Base-by-base conservation (phyloP, 2,329 filamentous ascomycete genomes). In the Cladosporium oxysporum region DNA sequence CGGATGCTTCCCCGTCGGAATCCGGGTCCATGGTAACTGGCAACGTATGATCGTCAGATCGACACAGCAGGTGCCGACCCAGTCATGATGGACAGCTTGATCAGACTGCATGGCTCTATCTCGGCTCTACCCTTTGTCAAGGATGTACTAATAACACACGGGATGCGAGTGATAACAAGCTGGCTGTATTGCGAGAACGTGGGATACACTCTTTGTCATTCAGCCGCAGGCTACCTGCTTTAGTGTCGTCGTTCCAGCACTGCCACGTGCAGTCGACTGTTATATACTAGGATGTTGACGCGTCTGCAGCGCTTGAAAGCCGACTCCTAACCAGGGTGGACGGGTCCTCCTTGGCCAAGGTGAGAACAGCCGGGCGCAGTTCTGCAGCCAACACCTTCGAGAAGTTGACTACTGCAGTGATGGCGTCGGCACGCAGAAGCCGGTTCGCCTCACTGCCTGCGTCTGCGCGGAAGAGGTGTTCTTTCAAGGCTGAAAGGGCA, bases 371-470 rank as follows among this genome's bases (percentile, higher is more conserved):
- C 44, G 53, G 65, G n/a, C 66, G 59, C 58, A 73, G 49, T 50
- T 61, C 68, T n/a, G 55, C 41, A 35, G 50, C 66, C 53, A 71
- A 47, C 52, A 58, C 26, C 21, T 66, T 66, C n/a, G 66, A 70
- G 23, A 68, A 66, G 57, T 66, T 64, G 49, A 66, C 66, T n/a
- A 70, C 65, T 31, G 71, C 70, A 31, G 50, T 59, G 23, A 75
- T 65, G 18, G 74, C 71, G 52, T 75, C 71, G 28, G 74, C 74
- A 58, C 74, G 66, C 33, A 69, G 63, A 61, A 75, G 64, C 16
- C 74, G 69, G 33, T 76, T 35, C 23, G 72, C 72, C 66, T 77
- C 74, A 18, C 71, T 72, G 18, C 67, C 67, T 31, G 71, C 66
- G 28, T 71, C 67, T 33, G 69, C 67, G 26, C 70, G 69, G 66